Conservation (phyloP, 441 rosid species). For the Biscutella laevigata region DNA sequence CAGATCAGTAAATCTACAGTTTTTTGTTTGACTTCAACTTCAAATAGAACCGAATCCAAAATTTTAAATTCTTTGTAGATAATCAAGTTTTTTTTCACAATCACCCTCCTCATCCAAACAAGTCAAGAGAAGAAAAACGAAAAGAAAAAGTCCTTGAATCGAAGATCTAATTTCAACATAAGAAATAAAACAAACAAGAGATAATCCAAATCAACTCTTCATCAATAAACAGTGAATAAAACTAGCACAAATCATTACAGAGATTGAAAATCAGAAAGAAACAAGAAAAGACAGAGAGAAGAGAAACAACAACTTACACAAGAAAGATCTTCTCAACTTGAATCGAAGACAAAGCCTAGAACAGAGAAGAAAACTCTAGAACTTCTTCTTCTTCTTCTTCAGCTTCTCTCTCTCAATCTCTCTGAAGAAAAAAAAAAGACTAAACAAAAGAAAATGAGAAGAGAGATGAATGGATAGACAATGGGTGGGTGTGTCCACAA, state of each 20-base stretch:
- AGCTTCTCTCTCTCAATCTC: neutral
- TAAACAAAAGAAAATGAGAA: too few relatives aligned
- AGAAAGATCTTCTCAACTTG: neutral
- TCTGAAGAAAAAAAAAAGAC: neutral
- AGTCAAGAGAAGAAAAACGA: neutral
- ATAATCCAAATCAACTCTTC: neutral
- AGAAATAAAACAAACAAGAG: neutral
- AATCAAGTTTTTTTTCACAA: neutral
- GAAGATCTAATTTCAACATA: slow-evolving; percentile 16
- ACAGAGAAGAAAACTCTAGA: slow-evolving; percentile 12
- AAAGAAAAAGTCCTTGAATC: neutral
- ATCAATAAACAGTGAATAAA: slow-evolving; percentile 2
- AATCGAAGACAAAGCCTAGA: slow-evolving; percentile 6
- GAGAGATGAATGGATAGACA: slow-evolving; percentile 33
- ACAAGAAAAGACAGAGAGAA: neutral
- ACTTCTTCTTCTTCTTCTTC: neutral
- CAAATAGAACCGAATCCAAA: neutral
- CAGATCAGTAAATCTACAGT: slow-evolving; percentile 20
- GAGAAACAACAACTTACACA: slow-evolving; percentile 9
- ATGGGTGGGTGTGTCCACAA: slow-evolving; percentile 43
- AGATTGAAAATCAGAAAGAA: neutral
- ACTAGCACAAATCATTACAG: neutral
- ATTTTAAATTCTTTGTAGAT: neutral
- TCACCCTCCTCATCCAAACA: neutral
- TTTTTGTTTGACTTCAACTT: slow-evolving; percentile 1